Base-by-base conservation (phyloP, 495 filamentous ascomycete species). In the Cudoniella acicularis region DNA sequence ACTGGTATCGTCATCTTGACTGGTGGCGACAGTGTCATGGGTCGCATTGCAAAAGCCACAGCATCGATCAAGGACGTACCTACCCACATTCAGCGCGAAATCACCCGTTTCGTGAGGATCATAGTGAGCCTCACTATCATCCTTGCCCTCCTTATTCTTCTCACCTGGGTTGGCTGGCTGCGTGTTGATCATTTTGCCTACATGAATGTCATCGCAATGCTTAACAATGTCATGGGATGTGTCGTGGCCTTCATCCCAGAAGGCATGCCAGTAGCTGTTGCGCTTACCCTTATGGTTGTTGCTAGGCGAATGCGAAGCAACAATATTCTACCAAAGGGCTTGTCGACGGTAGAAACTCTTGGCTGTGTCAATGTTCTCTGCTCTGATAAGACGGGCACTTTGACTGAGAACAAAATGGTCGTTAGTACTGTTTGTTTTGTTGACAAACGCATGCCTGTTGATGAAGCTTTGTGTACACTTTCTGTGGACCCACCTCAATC, bases 181-280 rank as follows among this genome's bases (percentile, higher is more conserved):
- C 77, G 81, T 10, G 79, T 72, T 22, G 69, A 72, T 6, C 75
- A 90, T 62, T 79, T 79, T 0, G 61, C 67, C 42, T 90, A 81
- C 75, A 90, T 90, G 69, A 82, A 75, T 52, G 83, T 87, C 8
- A 78, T 83, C 0, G 76, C 77, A 10, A 75, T 89, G 55, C 80
- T 90, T 48, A 82, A 87, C 30, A 75, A 78, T 63, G 80, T 82
- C 57, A 84, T 90, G 57, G 80, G 77, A 17, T 81, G 84, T n/a
- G 84, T 83, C 1, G 80, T 89, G 2, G 87, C 86, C 22, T 89
- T 89, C 68, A 87, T 91, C 47, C 86, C 86, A 0, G 86, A 88
- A 61, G 87, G 85, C 16, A 71, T 89, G 1, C 86, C 86, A 0
- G 83, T 89, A 24, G 84, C 81, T 18, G 69, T 88, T 10, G 83